Evolutionary conservation across 805 yeast genomes (phyloP).

Genomic region (Starmerella bacillaris): DNA sequence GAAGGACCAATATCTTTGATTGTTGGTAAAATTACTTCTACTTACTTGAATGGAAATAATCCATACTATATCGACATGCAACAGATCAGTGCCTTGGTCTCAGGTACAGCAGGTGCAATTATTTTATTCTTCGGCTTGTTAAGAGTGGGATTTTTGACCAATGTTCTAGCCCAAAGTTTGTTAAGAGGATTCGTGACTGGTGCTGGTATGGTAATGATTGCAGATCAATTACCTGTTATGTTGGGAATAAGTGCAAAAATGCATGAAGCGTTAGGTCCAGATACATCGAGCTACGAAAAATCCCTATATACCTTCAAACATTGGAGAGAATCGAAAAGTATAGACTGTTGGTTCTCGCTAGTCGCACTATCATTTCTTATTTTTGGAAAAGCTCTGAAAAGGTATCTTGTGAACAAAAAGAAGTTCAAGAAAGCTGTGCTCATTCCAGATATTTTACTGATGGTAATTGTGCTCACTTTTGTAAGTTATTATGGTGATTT

Average conservation of each 20-base stretch:
- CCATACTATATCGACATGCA: slow-evolving; percentile 26
- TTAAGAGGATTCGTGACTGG: slow-evolving; percentile 72
- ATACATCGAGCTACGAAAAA: slow-evolving; percentile 59
- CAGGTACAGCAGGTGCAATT: slow-evolving; percentile 59
- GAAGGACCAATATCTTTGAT: slow-evolving; percentile 75
- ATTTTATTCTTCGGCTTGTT: slow-evolving; percentile 57
- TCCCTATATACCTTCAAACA: slow-evolving; percentile 37
- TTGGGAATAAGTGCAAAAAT: slow-evolving; percentile 41
- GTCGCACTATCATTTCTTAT: slow-evolving; percentile 32
- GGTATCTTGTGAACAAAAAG: slow-evolving; percentile 19
- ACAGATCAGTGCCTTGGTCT: slow-evolving; percentile 46
- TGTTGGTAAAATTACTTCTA: slow-evolving; percentile 61
- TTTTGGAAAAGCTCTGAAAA: slow-evolving; percentile 28
- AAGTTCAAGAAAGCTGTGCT: slow-evolving; percentile 33
- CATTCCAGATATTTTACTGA: slow-evolving; percentile 69
- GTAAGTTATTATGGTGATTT: slow-evolving; percentile 29
- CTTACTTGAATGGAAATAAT: slow-evolving; percentile 21
- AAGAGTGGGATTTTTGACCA: slow-evolving; percentile 74
- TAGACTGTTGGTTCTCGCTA: slow-evolving; percentile 47
- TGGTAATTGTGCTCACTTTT: slow-evolving; percentile 45
- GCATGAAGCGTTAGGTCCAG: slow-evolving; percentile 25
- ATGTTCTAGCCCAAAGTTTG: slow-evolving; percentile 57
- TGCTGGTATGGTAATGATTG: slow-evolving; percentile 66
- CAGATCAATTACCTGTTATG: slow-evolving; percentile 55
- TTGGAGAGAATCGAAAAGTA: slow-evolving; percentile 30